These are phyloP conservation scores for Gnetum montanum DNA, from an alignment of 75 land plant genomes.

Conservation along the genomic window DNA sequence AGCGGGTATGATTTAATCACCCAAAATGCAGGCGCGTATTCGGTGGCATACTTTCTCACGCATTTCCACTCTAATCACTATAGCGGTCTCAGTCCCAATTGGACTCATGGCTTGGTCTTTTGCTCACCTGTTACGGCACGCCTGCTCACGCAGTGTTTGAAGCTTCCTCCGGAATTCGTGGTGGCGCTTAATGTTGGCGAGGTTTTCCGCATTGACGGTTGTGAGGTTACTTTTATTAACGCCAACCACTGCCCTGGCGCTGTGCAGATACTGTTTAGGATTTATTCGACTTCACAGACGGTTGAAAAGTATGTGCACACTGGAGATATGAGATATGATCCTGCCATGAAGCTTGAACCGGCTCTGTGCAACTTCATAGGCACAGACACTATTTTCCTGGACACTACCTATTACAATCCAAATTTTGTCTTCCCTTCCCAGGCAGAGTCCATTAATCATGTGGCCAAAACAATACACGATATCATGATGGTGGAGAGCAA, in stretches of 20 bases:
- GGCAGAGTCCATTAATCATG: slow-evolving; percentile 58
- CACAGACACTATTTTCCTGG: slow-evolving; percentile 72
- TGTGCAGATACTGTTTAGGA: slow-evolving; percentile 47
- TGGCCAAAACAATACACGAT: slow-evolving; percentile 38
- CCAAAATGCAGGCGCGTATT: slow-evolving; percentile 59
- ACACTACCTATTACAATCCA: slow-evolving; percentile 94
- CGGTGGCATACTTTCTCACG: slow-evolving; percentile 77
- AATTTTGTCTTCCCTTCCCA: slow-evolving; percentile 77
- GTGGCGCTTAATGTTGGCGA: slow-evolving; percentile 27
- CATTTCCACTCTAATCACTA: slow-evolving; percentile 97
- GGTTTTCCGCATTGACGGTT: slow-evolving; percentile 46
- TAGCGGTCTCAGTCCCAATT: slow-evolving; percentile 50
- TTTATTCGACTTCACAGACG: slow-evolving; percentile 10
- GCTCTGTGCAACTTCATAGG: slow-evolving; percentile 48
- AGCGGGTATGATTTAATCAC: no score
- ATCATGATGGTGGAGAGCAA: slow-evolving; percentile 26
- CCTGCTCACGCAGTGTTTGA: slow-evolving; percentile 41
- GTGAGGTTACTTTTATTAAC: slow-evolving; percentile 55
- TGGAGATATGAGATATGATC: slow-evolving; percentile 76
- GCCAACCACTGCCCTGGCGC: slow-evolving; percentile 99
- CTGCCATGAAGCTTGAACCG: slow-evolving; percentile 51
- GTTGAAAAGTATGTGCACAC: slow-evolving; percentile 72
- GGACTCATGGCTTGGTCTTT: slow-evolving; percentile 79
- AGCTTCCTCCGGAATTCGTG: slow-evolving; percentile 31
- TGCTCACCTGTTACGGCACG: slow-evolving; percentile 70